Evolutionary conservation across 1,284 basidiomycete genomes (phyloP).

Genomic region (Cryptococcus deneoformans): DNA sequence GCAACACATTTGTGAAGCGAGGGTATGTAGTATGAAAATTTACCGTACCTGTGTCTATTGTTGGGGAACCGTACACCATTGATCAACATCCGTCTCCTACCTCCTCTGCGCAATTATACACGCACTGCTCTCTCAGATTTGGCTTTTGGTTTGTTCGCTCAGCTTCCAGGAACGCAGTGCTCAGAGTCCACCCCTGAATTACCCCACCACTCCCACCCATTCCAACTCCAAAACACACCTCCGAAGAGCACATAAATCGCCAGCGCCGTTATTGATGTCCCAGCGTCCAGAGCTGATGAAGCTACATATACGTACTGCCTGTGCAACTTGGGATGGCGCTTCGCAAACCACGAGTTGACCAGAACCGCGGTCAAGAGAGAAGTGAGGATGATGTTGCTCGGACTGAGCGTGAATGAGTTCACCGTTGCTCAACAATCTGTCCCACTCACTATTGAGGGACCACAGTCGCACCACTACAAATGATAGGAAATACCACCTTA

Average conservation of each 20-base stretch:
- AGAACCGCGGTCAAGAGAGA: constrained; percentile 48
- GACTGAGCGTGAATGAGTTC: constrained; percentile 24
- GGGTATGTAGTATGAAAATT: not conserved
- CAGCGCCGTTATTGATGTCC: constrained; percentile 51
- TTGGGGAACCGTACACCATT: too few species aligned
- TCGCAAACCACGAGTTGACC: constrained; percentile 48
- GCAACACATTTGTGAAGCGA: too few species aligned
- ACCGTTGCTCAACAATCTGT: not conserved
- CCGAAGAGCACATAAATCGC: constrained; percentile 51
- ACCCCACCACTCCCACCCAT: constrained; percentile 46
- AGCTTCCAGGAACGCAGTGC: constrained; percentile 46
- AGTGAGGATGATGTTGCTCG: constrained; percentile 54
- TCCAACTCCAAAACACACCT: constrained; percentile 31
- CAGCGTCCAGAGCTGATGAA: constrained; percentile 53
- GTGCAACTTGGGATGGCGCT: constrained; percentile 34
- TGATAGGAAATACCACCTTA: constrained; percentile 53
- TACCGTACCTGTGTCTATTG: too few species aligned
- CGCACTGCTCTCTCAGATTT: too few species aligned
- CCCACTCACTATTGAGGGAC: constrained; percentile 46
- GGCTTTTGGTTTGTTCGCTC: not conserved
- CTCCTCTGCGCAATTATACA: too few species aligned
- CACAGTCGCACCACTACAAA: constrained; percentile 51
- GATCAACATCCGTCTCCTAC: too few species aligned
- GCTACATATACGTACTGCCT: constrained; percentile 45
- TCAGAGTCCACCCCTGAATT: constrained; percentile 45